A percentile compares a stretch with the other conserved stretches of the same genome.
Evolutionary conservation across 2,329 filamentous ascomycete genomes (phyloP).

Genomic region (Venturia carpophila): DNA sequence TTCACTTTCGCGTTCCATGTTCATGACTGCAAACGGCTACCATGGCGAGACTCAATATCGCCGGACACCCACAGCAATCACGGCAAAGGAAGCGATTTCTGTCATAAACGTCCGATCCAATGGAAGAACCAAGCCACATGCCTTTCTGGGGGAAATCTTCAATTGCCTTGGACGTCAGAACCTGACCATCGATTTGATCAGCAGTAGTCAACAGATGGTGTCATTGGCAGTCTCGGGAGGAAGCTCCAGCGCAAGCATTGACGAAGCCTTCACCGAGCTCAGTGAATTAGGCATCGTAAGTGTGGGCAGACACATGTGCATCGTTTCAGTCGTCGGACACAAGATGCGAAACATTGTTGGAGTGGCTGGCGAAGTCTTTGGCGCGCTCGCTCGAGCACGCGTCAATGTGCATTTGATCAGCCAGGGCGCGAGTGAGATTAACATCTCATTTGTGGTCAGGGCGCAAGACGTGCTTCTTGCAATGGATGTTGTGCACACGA

Average conservation of each 20-base stretch:
- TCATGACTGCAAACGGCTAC: constrained; percentile 21
- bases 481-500: constrained; percentile 10
- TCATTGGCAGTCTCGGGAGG: not conserved
- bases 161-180: not conserved
- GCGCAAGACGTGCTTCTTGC: not conserved
- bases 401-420: constrained; percentile 4
- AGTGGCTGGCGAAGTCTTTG: not conserved
- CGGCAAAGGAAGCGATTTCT: constrained; percentile 3
- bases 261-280: not conserved
- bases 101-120: constrained; percentile 1
- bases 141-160: not conserved
- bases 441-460: constrained; percentile 2
- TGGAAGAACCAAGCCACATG: not conserved
- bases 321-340: constrained; percentile 2
- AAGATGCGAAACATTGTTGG: constrained; percentile 6
- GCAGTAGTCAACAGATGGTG: not conserved
- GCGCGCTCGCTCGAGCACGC: not conserved
- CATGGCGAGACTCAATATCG: constrained; percentile 20
- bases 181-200: not conserved
- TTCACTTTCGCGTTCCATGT: constrained; percentile 15
- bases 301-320: not conserved
- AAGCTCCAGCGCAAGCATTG: not conserved
- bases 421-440: not conserved
- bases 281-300: not conserved
- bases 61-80: constrained; percentile 16